Base-by-base conservation (phyloP, 2,329 filamentous ascomycete species). In the Pseudogymnoascus sp. region DNA sequence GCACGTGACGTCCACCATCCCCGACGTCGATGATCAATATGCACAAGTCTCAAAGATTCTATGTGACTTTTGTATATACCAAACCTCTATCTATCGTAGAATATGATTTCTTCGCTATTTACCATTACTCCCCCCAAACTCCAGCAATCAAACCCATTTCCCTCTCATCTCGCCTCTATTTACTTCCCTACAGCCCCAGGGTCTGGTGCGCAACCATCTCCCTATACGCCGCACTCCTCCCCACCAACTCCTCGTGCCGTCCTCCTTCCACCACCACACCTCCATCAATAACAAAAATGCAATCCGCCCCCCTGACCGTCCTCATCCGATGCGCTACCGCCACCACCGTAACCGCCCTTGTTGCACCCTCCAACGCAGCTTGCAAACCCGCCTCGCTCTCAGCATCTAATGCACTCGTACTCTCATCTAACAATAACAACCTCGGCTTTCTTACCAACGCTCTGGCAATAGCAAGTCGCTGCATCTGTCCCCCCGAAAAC, bases 371-470 rank as follows among this genome's bases (percentile, higher is more conserved):
- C 52, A 92, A 77, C 0, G 86, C 87, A 35, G 88, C 80, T 63
- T 90, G 83, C 25, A 96, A 81, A 8, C 86, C 75, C 1, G 79
- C 77, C 61, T 90, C 88, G 45, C 81, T 81, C 69, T 86, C 85
- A 0, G 83, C 82, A 70, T 95, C 91, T 2, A 96, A 79, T 3
- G 88, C 88, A 43, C 86, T 89, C 0, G 91, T 96, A 31, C 89
- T 89, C 77, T 96, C 91, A 69, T 96, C 91, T 0, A 96, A 79
- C 40, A 96, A 82, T 16, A 96, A 75, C 1, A 96, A 79, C 55
- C 87, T 81, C 0, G 91, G 91, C 65, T 84, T 81, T 0, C 90
- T 82, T 2, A 92, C 81, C 2, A 93, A 78, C 0, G 90, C 90
- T 23, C 91, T 81, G 0, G 91, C 90, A 70, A 96, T 93, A 0